Percentiles rank a stretch among this genome's conserved stretches.
phyloP scores from a whole-genome alignment of 2,329 filamentous ascomycete species.

The Polychaeton citri region DNA sequence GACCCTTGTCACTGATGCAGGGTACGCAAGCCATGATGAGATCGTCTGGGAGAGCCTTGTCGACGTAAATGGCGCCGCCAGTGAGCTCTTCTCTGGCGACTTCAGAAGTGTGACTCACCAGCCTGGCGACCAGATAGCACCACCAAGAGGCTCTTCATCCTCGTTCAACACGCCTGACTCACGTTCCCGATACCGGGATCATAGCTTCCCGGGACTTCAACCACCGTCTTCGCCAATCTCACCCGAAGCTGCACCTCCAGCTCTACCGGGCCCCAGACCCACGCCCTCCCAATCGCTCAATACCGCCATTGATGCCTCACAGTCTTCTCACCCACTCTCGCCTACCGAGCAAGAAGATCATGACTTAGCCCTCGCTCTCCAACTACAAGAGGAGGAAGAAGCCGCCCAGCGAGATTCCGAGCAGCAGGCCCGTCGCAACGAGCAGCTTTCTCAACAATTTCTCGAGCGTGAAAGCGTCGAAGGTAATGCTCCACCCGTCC shows the following conservation, averaged over 20 bases:
- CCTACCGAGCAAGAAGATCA: conserved; percentile 66
- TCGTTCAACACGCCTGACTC: conserved; percentile 7
- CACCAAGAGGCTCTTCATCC: too few relatives aligned
- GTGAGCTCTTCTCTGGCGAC: conserved; percentile 80
- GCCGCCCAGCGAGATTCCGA: conserved; percentile 53
- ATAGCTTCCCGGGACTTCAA: conserved; percentile 2
- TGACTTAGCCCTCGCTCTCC: conserved; percentile 74
- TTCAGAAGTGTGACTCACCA: conserved; percentile 68
- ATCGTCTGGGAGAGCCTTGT: conserved; percentile 92
- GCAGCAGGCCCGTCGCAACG: conserved; percentile 48
- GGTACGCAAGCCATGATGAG: conserved; percentile 76
- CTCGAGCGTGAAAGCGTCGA: conserved; percentile 28
- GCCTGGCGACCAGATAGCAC: conserved; percentile 44
- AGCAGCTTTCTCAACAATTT: conserved; percentile 53
- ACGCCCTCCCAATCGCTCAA: conserved; percentile 2
- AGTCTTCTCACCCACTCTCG: conserved; percentile 6
- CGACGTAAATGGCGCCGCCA: conserved; percentile 71
- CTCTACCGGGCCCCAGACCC: conserved; percentile 14
- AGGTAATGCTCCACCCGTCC: conserved; percentile 12
- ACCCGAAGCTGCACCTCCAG: conserved; percentile 9
- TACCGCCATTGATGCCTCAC: not conserved
- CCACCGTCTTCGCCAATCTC: conserved; percentile 12
- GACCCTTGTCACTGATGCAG: conserved; percentile 82
- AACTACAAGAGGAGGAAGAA: conserved; percentile 90
- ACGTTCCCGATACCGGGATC: conserved; percentile 15